Evolutionary conservation across 805 yeast genomes (phyloP), one percentile per base, ranked within the genome.

Genomic region (Barnettozyma siamensis): DNA sequence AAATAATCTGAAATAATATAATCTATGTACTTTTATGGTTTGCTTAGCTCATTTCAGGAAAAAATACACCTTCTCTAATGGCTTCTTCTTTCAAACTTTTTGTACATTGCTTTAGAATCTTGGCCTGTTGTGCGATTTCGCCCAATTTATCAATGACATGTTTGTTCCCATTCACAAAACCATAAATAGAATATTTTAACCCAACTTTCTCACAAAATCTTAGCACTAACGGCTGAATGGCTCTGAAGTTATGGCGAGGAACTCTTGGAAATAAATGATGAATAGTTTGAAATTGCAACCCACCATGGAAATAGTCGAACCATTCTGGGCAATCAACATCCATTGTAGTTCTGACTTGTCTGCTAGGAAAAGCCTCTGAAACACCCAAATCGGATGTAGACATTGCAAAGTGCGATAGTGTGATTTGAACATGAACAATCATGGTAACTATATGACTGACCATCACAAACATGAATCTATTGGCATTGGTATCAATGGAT

Each of bases 351-450:
- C 96, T 72, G 3, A 88, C 57, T 63, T 88, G 96, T 48, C 93
- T 73, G 45, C 83, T 80, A 0, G 81, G 76, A 55, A 88, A 88
- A 7, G 88, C 72, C 59, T 88, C 96, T 33, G 81, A 73, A 8
- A 77, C 73, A 1, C 96, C 96, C 15, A 88, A 65, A 55, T 88
- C 95, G 5, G 93, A 73, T 0, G 96, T 88, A 1, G 95, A 84
- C 95, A 88, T 88, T 29, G 95, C 95, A 66, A 88, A 88, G 60
- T 88, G 96, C 12, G 89, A 80, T 33, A 88, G 69, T 0, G 95
- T 86, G 62, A 88, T 88, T 59, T 88, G 96, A 26, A 88, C 95
- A 60, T 88, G 96, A n/a, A 88, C 91, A 30, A 89, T 72, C 94
- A 87, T 86, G 3, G 96, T 84, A 11, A 85, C 73, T 8, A 86